Base-by-base conservation (phyloP, 1,139 yeast species). In the Saccharomyces pastorianus region DNA sequence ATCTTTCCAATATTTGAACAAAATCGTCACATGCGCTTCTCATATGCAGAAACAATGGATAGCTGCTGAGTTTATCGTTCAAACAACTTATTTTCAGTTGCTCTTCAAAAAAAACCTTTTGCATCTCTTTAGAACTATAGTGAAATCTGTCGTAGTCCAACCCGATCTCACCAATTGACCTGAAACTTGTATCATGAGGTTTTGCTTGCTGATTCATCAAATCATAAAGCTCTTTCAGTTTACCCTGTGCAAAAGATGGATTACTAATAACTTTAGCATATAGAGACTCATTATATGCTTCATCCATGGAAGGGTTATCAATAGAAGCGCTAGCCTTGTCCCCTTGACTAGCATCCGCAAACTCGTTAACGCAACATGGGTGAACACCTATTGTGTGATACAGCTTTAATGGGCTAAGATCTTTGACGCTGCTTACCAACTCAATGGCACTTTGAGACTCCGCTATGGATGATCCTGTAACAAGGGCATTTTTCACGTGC, bases 151-250 rank as follows among this genome's bases (percentile, higher is more conserved):
- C 99, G 68, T 91, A 93, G 67, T 93, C 99, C 52, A 93, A 76
- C 0, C 99, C 98, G 53, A 90, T 83, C 69, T 91, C 98, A 13
- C 98, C 98, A 71, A 89, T 84, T 2, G 96, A 91, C 29, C 67
- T 57, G 41, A 69, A 69, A 61, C 77, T 78, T n/a, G 84, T 80
- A 9, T 72, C 67, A 1, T 17, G 3, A 17, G 25, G 7, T 2
- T 20, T 38, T 4, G 4, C 11, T 38, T 38, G 44, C 1, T 85
- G 88, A 25, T 65, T 60, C 41, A 74, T 69, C 23, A 88, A 63
- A 1, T 71, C 60, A 59, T 76, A 77, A 53, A 93, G 71, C 49
- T 76, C 71, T 14, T 48, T 52, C 48, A 69, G 53, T 47, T 61
- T 61, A 1, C 11, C 28, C 11, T 51, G 47, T 3, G 65, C 60